Evolutionary conservation across 805 yeast genomes (phyloP).

Genomic region (Blastobotrys terrestris): DNA sequence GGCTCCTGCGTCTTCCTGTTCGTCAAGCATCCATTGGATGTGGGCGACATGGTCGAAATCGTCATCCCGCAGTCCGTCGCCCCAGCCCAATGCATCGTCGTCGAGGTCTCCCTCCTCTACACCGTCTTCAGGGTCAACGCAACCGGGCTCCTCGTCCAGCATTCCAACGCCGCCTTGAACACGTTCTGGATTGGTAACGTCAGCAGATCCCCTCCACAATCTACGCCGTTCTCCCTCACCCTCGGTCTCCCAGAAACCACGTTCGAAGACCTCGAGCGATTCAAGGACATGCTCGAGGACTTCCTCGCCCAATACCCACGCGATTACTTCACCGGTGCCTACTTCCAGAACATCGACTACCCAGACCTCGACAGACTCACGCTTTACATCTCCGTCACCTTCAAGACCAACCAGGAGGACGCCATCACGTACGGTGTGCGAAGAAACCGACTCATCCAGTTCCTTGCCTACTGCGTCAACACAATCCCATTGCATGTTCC

Average conservation of each 20-base stretch:
- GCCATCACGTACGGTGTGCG: slow-evolving; percentile 25
- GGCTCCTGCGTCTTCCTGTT: slow-evolving; percentile 35
- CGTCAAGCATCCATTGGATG: slow-evolving; percentile 38
- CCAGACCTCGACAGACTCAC: slow-evolving; percentile 31
- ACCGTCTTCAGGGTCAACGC: slow-evolving; percentile 29
- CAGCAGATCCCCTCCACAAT: slow-evolving; percentile 31
- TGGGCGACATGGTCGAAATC: slow-evolving; percentile 35
- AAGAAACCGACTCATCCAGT: slow-evolving; percentile 27
- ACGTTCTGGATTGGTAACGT: slow-evolving; percentile 34
- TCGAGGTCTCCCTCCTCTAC: slow-evolving; percentile 31
- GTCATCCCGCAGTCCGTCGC: slow-evolving; percentile 20
- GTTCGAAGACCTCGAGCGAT: slow-evolving; percentile 28
- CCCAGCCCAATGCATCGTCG: slow-evolving; percentile 25
- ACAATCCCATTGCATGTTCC: slow-evolving; percentile 33
- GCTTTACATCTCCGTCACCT: slow-evolving; percentile 25
- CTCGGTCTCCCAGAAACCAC: slow-evolving; percentile 35
- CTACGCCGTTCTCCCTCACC: slow-evolving; percentile 19
- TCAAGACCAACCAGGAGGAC: slow-evolving; percentile 31
- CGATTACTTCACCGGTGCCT: slow-evolving; percentile 31
- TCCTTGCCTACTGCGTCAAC: slow-evolving; percentile 27
- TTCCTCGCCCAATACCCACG: slow-evolving; percentile 31
- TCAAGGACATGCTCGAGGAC: slow-evolving; percentile 24
- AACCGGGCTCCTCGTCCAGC: slow-evolving; percentile 30
- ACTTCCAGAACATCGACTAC: slow-evolving; percentile 28
- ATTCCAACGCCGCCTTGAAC: slow-evolving; percentile 34